phyloP scores from a whole-genome alignment of 2,329 filamentous ascomycete species.

The Esteya vermicola region DNA sequence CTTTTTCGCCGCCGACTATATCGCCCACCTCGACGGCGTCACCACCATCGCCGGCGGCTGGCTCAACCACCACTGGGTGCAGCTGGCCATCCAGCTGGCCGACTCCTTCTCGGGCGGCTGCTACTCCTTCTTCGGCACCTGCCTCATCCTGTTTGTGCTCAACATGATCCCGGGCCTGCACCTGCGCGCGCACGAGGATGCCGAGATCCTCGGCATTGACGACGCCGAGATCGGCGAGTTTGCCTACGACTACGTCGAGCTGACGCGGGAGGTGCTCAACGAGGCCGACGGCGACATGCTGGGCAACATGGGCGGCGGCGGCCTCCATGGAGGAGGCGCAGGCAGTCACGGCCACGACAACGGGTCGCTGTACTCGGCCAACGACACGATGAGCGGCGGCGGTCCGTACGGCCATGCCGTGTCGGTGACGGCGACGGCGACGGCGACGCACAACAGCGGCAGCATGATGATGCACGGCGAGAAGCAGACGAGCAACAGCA shows the following conservation, averaged over 20 bases:
- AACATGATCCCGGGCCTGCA: conserved; percentile 64
- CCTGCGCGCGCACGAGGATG: conserved; percentile 61
- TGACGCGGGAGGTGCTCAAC: conserved; percentile 39
- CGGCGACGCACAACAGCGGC: not conserved
- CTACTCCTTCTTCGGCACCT: conserved; percentile 69
- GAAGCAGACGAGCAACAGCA: conserved; percentile 38
- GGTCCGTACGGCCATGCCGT: too few relatives aligned
- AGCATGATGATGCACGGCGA: too few relatives aligned
- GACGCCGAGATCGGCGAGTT: conserved; percentile 88
- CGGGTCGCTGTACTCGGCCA: conserved; percentile 17
- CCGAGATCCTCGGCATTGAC: conserved; percentile 74
- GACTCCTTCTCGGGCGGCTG: conserved; percentile 62
- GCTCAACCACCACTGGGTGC: conserved; percentile 72
- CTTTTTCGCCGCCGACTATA: conserved; percentile 74
- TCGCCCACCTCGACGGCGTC: conserved; percentile 64
- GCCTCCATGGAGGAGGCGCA: too few relatives aligned
- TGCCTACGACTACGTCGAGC: conserved; percentile 88
- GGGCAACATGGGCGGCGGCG: too few relatives aligned
- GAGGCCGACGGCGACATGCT: conserved; percentile 9
- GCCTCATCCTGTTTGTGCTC: conserved; percentile 65
- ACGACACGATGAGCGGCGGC: conserved; percentile 4
- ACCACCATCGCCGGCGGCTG: conserved; percentile 60
- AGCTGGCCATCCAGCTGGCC: conserved; percentile 71
- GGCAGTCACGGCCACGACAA: too few relatives aligned
- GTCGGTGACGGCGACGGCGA: too few relatives aligned